Evolutionary conservation across 1,139 yeast genomes (phyloP).

Genomic region (Kodamaea anthophila): DNA sequence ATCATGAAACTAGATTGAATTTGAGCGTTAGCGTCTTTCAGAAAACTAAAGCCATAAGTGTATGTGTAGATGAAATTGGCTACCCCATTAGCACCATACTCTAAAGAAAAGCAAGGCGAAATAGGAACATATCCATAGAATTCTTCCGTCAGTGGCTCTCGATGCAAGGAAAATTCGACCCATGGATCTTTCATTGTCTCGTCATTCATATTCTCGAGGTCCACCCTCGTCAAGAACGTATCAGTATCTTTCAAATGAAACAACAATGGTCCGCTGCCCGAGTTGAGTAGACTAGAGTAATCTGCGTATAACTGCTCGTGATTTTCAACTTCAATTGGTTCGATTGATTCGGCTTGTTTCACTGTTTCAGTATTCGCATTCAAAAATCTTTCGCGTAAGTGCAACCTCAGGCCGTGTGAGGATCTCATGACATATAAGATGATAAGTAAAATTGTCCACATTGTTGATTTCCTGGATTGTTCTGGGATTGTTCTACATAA

Average conservation of each 20-base stretch:
- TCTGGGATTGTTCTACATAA: too few relatives aligned
- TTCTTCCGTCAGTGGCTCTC: not conserved
- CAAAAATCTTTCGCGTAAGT: too few relatives aligned
- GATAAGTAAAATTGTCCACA: too few relatives aligned
- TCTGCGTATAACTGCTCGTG: conserved; percentile 1
- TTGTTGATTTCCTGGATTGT: too few relatives aligned
- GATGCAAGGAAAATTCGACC: conserved; percentile 1
- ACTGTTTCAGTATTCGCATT: too few relatives aligned
- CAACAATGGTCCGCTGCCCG: conserved; percentile 2
- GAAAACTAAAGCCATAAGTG: too few relatives aligned
- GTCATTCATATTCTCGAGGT: not conserved
- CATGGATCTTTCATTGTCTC: not conserved
- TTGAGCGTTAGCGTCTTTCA: too few relatives aligned
- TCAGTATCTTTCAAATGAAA: conserved; percentile 6
- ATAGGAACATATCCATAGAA: conserved; percentile 2
- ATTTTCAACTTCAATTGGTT: conserved; percentile 3
- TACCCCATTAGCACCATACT: too few relatives aligned
- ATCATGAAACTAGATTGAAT: conserved; percentile 1
- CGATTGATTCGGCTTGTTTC: too few relatives aligned
- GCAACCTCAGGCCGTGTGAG: too few relatives aligned
- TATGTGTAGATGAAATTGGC: too few relatives aligned
- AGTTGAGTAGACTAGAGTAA: conserved; percentile 2
- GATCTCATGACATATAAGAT: too few relatives aligned
- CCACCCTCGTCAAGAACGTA: conserved; percentile 4
- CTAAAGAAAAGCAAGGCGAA: conserved; percentile 1